Evolutionary conservation across 345 rosid species (phyloP), one percentile per base, ranked within the genome.

Genomic region (Syzygium aqueum): DNA sequence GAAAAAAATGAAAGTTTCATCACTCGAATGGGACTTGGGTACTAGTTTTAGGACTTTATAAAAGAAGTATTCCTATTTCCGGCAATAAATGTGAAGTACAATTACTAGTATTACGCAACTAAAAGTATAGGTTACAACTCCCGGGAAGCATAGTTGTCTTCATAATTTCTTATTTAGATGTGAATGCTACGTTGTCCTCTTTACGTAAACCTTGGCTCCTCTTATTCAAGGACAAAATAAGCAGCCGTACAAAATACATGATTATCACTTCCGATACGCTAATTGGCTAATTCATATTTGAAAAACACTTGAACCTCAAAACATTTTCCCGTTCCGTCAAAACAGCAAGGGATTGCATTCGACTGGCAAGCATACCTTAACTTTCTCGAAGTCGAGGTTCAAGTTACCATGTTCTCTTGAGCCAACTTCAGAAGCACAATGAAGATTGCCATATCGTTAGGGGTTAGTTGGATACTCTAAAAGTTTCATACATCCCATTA

Each of bases 121-220:
- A 59, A 11, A 11, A 10, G 0, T 59, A 25, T 25, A 27, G 15
- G 27, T 59, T 11, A 0, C 11, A 25, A 1, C 65, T 59, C 30
- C 3, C 30, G 27, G 11, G 27, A 30, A 16, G 11, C 43, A 30
- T 0, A 1, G 0, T 30, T 63, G 10, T 0, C 54, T 53, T 43
- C 7, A 16, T 6, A 22, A 19, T 21, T 2, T 7, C 3, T 53
- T 53, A 21, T 21, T 53, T 53, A 21, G 57, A 53, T 53, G 7
- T 19, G 56, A 53, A 53, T 17, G 8, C 8, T 16, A 53, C 2
- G 9, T 53, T 7, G 40, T 63, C 12, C 6, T 0, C 37, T 2
- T 6, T 16, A 8, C 46, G 0, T 67, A 17, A 17, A 67, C 0
- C 78, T 0, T 8, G 3, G 43, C 23, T 33, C 78, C 78, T 33